phyloP scores from a whole-genome alignment of 176 grass and related monocot genomes.

The Cymbopogon citratus region DNA sequence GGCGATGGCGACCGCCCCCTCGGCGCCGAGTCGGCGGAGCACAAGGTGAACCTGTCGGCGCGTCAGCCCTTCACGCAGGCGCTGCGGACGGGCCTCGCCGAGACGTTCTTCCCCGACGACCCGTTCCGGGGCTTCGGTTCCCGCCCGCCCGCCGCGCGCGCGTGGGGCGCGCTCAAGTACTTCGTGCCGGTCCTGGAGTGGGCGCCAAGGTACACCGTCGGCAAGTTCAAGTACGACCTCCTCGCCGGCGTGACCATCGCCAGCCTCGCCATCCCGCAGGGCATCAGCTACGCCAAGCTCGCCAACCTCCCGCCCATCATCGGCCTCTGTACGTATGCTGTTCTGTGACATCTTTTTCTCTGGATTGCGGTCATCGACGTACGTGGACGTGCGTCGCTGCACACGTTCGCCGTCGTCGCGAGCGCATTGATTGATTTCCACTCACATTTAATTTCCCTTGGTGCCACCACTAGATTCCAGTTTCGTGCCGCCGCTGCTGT shows the following conservation, averaged over 20 bases:
- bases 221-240: slow-evolving; percentile 71
- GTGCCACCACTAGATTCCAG: slow-evolving; percentile 52
- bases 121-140: slow-evolving; percentile 60
- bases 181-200: slow-evolving; percentile 70
- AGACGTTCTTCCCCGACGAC: slow-evolving; percentile 94
- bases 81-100: slow-evolving; percentile 42
- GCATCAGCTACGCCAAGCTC: slow-evolving; percentile 95
- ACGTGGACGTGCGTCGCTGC: no score
- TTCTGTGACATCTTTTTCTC: no score
- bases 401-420: background rate
- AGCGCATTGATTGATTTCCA: background rate
- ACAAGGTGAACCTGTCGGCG: slow-evolving; percentile 49
- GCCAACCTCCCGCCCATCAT: slow-evolving; percentile 82
- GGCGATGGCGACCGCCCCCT: slow-evolving; percentile 12
- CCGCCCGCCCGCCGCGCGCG: slow-evolving; percentile 19
- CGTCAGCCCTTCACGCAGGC: slow-evolving; percentile 22
- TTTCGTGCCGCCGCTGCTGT: slow-evolving; percentile 87
- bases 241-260: slow-evolving; percentile 89
- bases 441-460: no score
- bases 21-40: background rate
- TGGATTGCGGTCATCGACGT: no score
- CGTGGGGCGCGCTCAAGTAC: slow-evolving; percentile 58
- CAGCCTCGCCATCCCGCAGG: slow-evolving; percentile 98
- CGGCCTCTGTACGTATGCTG: slow-evolving; percentile 66
- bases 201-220: slow-evolving; percentile 51